Evolutionary conservation across 805 yeast genomes (phyloP).

Genomic region (Ascoidea asiatica): DNA sequence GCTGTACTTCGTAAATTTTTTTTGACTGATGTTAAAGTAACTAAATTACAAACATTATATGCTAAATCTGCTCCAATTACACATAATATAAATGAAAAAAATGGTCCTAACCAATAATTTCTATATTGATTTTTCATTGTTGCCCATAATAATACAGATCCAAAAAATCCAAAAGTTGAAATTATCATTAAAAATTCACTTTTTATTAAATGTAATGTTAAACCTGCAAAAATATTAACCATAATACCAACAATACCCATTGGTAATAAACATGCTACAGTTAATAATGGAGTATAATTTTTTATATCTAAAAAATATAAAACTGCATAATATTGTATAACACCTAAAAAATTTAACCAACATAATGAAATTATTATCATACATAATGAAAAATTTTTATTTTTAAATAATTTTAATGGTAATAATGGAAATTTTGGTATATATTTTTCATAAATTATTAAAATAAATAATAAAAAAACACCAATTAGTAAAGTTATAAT

Average conservation of each 20-base stretch:
- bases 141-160: slow-evolving; percentile 27
- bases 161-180: slow-evolving; percentile 23
- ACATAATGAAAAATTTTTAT: slow-evolving; percentile 23
- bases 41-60: slow-evolving; percentile 31
- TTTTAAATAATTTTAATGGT: slow-evolving; percentile 31
- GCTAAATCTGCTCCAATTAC: slow-evolving; percentile 35
- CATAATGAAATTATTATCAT: slow-evolving; percentile 23
- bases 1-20: slow-evolving; percentile 28
- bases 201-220: slow-evolving; percentile 29
- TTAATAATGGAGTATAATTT: slow-evolving; percentile 23
- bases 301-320: slow-evolving; percentile 29
- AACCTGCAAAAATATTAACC: slow-evolving; percentile 32
- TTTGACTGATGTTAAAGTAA: slow-evolving; percentile 27
- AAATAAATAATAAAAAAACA: slow-evolving; percentile 17
- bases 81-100: slow-evolving; percentile 25
- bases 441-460: slow-evolving; percentile 24
- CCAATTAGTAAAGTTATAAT: slow-evolving; percentile 29
- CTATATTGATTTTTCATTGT: slow-evolving; percentile 21
- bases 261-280: slow-evolving; percentile 30
- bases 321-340: slow-evolving; percentile 24
- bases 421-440: slow-evolving; percentile 29
- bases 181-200: slow-evolving; percentile 23
- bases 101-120: slow-evolving; percentile 31
- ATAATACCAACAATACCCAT: slow-evolving; percentile 27
- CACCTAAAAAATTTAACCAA: slow-evolving; percentile 31